Conservation (phyloP, 129 eudicot genomes). For the Chrysanthemum seticuspe region DNA sequence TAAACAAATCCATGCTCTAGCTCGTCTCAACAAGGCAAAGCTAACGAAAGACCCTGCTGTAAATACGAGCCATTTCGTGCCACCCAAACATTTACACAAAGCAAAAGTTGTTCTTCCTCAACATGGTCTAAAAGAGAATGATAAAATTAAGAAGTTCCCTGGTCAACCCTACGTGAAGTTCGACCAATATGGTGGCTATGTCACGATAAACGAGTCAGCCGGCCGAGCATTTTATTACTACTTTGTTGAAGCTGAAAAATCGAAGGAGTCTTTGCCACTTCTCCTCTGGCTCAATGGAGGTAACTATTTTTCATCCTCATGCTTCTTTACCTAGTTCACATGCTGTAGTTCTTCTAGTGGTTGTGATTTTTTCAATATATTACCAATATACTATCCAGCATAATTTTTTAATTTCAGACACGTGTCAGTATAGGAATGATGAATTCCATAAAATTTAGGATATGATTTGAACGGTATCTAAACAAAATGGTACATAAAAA, state of each 20-base stretch:
- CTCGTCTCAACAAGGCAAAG: slow-evolving; percentile 43
- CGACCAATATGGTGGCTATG: slow-evolving; percentile 79
- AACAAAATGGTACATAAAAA: neutral
- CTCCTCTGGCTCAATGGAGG: slow-evolving; percentile 99
- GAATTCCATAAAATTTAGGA: neutral
- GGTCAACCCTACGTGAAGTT: slow-evolving; percentile 74
- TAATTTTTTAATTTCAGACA: neutral
- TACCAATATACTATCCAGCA: neutral
- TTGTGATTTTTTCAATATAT: neutral
- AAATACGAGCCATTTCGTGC: slow-evolving; percentile 43
- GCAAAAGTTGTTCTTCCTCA: slow-evolving; percentile 27
- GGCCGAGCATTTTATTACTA: slow-evolving; percentile 85
- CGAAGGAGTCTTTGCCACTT: slow-evolving; percentile 60
- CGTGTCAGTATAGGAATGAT: neutral
- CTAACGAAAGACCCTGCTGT: slow-evolving; percentile 21
- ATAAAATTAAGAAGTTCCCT: slow-evolving; percentile 59
- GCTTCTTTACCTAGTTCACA: too few relatives aligned
- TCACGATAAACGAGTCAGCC: slow-evolving; percentile 50
- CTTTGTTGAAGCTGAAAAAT: slow-evolving; percentile 62
- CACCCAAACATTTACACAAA: slow-evolving; percentile 19
- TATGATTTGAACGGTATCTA: neutral
- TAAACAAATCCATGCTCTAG: slow-evolving; percentile 45
- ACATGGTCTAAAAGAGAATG: slow-evolving; percentile 49
- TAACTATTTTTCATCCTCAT: slow-evolving; percentile 10
- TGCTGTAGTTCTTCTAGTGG: too few relatives aligned